These are phyloP conservation scores for Colletotrichum lupini DNA, from an alignment of 2,329 filamentous ascomycete species.

Conservation along the genomic window DNA sequence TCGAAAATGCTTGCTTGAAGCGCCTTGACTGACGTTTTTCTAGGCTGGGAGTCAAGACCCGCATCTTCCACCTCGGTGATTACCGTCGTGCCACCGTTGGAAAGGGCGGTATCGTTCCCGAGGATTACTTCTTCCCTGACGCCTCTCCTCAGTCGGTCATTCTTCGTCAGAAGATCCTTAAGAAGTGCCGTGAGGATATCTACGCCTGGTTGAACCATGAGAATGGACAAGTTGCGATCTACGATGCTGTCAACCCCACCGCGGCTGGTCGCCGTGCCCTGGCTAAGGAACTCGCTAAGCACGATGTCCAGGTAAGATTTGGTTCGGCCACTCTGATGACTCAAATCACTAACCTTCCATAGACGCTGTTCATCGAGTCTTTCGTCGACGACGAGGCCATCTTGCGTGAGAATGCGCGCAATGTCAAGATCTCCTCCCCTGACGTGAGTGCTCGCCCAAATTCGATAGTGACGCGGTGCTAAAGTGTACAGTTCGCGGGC, in stretches of 20 bases:
- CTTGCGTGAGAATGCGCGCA: slow-evolving; percentile 94
- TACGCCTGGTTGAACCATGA: slow-evolving; percentile 97
- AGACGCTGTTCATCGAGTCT: slow-evolving; percentile 97
- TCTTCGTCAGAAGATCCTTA: slow-evolving; percentile 94
- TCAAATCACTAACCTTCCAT: slow-evolving; percentile 9
- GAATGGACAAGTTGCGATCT: slow-evolving; percentile 98
- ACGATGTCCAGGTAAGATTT: slow-evolving; percentile 81
- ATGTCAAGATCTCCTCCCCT: slow-evolving; percentile 97
- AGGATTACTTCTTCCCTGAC: slow-evolving; percentile 98
- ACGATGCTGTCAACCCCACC: slow-evolving; percentile 96
- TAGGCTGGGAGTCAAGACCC: slow-evolving; percentile 95
- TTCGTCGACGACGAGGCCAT: slow-evolving; percentile 94
- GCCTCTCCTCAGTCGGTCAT: slow-evolving; percentile 93
- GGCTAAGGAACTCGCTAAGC: slow-evolving; percentile 97
- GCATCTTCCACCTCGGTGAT: slow-evolving; percentile 96
- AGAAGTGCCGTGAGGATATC: slow-evolving; percentile 97
- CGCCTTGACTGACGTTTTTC: slow-evolving; percentile 33
- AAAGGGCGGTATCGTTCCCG: slow-evolving; percentile 84
- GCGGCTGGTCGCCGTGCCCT: slow-evolving; percentile 83
- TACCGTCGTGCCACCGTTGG: slow-evolving; percentile 94
- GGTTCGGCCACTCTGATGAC: not conserved
- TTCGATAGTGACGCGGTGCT: slow-evolving; percentile 18
- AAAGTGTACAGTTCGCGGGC: slow-evolving; percentile 74
- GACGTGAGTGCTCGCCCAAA: slow-evolving; percentile 69
- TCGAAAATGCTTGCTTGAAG: slow-evolving; percentile 24